Base-by-base conservation (phyloP, 345 rosid genomes). In the Psidium guajava region DNA sequence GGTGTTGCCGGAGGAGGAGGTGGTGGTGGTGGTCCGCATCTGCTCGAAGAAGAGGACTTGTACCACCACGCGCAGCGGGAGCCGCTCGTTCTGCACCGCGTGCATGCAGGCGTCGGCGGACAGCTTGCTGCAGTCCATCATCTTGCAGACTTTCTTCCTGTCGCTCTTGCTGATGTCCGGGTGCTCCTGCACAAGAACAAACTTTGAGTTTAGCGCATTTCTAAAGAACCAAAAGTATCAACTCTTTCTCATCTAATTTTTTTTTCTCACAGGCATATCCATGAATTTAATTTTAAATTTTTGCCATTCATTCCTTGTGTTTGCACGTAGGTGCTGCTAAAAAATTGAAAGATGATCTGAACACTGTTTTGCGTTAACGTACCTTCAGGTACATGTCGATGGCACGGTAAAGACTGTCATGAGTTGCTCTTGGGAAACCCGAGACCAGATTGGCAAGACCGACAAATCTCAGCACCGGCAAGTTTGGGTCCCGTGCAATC, bases 11-110 rank as follows among this genome's bases (percentile, higher is more conserved):
- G 90, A 88, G 3, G 94, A 80, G 59, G 5, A 4, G 44, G 91
- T 87, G 28, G 93, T 83, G 6, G 94, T 18, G 64, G 69, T 27
- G 58, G 95, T 91, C 85, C 95, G 89, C 51, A 91, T 91, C 85
- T 94, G 98, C 87, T 96, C 99, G 22, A 96, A 94, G 93, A 96
- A 96, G 77, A 96, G 98, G 21, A 93, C 96, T 82, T 96, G 98
- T 61, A 96, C 98, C 13, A 95, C 96, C 11, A 96, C 95, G 11
- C 98, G 90, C 82, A 95, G 88, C 0, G 98, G 98, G 73, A 96
- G 91, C 83, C 99, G 91, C 88, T 96, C 99, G 53, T 96, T 94
- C 89, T 95, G 99, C 75, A 94, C 93, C 2, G 95, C 98, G 81
- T 96, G 98, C 86, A 93, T 93, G 89, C 96, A 93, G 24, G 98